phyloP scores from a whole-genome alignment of 768 basidiomycete genomes.

The Dentipellis sp. region DNA sequence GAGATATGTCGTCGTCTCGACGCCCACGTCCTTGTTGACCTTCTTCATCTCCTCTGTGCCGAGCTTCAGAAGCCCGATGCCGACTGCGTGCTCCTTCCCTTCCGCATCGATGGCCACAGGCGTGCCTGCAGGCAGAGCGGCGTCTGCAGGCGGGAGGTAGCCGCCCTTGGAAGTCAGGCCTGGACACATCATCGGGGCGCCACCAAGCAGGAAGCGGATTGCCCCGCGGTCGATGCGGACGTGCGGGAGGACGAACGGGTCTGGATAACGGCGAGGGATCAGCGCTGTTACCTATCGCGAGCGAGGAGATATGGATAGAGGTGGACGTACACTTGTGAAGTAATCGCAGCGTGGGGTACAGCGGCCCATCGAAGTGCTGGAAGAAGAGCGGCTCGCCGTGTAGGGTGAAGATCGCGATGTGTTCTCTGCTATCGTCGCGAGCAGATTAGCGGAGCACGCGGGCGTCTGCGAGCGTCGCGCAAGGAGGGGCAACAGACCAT shows the following conservation, averaged over 20 bases:
- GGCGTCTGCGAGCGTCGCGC: not conserved
- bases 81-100: conserved; percentile 89
- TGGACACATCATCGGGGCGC: conserved; percentile 96
- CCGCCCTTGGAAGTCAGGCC: conserved; percentile 92
- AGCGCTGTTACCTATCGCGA: not conserved
- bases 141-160: conserved; percentile 66
- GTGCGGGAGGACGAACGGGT: conserved; percentile 82
- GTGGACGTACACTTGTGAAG: conserved; percentile 75
- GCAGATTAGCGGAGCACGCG: conserved; percentile 9
- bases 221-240: conserved; percentile 94
- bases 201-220: conserved; percentile 91
- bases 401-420: conserved; percentile 87
- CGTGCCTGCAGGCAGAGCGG: conserved; percentile 55
- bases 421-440: conserved; percentile 68
- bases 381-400: conserved; percentile 85
- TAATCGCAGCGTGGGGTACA: conserved; percentile 80
- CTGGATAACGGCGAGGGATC: conserved; percentile 29
- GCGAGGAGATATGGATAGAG: not conserved
- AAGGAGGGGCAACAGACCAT: conserved; percentile 51
- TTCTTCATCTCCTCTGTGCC: conserved; percentile 83
- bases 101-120: conserved; percentile 93
- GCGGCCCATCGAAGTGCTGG: conserved; percentile 93
- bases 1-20: conserved; percentile 79
- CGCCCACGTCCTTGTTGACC: conserved; percentile 84
- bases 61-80: conserved; percentile 75